Percentiles rank a stretch among this genome's conserved stretches.
phyloP scores from a whole-genome alignment of 208 protist species.

The Trypanosoma lewisi region DNA sequence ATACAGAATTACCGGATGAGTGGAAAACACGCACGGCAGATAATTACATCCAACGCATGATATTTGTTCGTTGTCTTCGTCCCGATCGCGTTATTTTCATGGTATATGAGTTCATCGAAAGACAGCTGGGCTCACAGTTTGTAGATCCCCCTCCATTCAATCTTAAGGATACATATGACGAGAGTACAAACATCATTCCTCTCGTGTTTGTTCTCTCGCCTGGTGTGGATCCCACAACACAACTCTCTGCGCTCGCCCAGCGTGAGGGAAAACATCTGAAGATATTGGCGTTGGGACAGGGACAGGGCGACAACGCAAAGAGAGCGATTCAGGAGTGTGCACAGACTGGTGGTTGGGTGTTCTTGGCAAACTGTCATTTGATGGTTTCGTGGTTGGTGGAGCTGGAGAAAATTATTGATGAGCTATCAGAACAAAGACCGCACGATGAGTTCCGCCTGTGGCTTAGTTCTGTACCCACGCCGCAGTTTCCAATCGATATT shows the following conservation, averaged over 20 bases:
- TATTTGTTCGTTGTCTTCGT: conserved; percentile 97
- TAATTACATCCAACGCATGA: conserved; percentile 96
- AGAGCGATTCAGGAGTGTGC: conserved; percentile 91
- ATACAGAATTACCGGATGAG: conserved; percentile 93
- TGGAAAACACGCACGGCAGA: conserved; percentile 86
- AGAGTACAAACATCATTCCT: conserved; percentile 91
- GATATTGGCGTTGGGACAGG: conserved; percentile 96
- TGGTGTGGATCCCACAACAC: conserved; percentile 96
- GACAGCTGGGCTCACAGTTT: conserved; percentile 93
- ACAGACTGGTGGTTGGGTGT: conserved; percentile 96
- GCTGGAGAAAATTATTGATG: conserved; percentile 97
- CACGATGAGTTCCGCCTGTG: conserved; percentile 98
- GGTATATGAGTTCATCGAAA: conserved; percentile 95
- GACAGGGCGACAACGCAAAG: conserved; percentile 95
- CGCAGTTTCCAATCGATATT: conserved; percentile 96
- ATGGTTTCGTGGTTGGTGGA: conserved; percentile 96
- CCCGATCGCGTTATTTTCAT: conserved; percentile 97
- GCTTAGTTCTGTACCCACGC: conserved; percentile 97
- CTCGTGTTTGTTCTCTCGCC: conserved; percentile 98
- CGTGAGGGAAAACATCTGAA: conserved; percentile 81
- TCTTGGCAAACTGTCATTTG: conserved; percentile 98
- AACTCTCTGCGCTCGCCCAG: conserved; percentile 91
- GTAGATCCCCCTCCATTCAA: conserved; percentile 97
- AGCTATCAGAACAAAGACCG: conserved; percentile 81
- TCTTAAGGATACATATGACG: conserved; percentile 93